Percentiles rank a stretch among this genome's conserved stretches.
These are phyloP conservation scores for Tillandsia fasciculata DNA, from an alignment of 176 grass and related monocot species.

Conservation along the genomic window DNA sequence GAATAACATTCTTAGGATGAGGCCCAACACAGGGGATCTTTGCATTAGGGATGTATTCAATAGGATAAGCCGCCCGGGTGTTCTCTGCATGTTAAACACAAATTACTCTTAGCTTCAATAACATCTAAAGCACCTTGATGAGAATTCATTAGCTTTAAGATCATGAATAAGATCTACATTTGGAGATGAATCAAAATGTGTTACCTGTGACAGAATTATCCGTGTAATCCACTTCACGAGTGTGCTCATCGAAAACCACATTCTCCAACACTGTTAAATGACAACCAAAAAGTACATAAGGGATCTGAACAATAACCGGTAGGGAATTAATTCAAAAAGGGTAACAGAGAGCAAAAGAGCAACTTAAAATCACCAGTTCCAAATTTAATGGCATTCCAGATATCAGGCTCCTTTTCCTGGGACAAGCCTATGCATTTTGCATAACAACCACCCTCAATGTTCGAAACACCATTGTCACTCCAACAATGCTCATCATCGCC, in stretches of 20 bases:
- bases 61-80: constrained; percentile 88
- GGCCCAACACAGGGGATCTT: constrained; percentile 88
- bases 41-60: constrained; percentile 92
- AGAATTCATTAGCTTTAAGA: not conserved
- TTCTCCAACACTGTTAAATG: constrained; percentile 71
- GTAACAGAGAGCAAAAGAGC: not conserved
- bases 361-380: constrained; percentile 52
- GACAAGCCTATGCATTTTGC: constrained; percentile 92
- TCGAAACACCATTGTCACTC: constrained; percentile 83
- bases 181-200: not conserved
- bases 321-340: not conserved
- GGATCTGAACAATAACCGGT: not conserved
- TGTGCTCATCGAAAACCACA: constrained; percentile 92
- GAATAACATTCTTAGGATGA: constrained; percentile 94
- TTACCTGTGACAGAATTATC: constrained; percentile 98
- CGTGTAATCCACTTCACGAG: constrained; percentile 72
- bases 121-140: not conserved
- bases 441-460: constrained; percentile 97
- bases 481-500: constrained; percentile 98
- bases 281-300: not conserved
- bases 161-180: not conserved
- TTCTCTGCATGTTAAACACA: constrained; percentile 50
- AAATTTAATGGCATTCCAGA: constrained; percentile 99
- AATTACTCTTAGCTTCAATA: not conserved
- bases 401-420: constrained; percentile 86